Evolutionary conservation across 108 stramenopile species (phyloP).

Genomic region (Schizochytrium sp.): DNA sequence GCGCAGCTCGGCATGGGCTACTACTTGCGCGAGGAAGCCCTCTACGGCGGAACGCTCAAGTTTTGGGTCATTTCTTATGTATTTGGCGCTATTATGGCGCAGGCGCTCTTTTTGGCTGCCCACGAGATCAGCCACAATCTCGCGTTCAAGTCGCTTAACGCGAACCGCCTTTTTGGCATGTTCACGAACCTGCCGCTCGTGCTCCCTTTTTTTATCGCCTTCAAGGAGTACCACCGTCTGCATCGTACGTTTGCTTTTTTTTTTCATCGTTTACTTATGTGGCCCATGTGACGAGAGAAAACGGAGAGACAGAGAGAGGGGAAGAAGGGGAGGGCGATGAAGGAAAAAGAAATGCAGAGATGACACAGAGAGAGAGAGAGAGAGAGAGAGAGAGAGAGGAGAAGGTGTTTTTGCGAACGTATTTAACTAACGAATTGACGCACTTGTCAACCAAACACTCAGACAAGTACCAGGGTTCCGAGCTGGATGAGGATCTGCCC

Average conservation of each 20-base stretch:
- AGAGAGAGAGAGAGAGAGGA: too few relatives aligned
- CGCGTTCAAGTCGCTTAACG: conserved; percentile 52
- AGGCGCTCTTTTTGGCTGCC: conserved; percentile 71
- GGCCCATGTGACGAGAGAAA: too few relatives aligned
- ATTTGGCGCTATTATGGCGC: conserved; percentile 67
- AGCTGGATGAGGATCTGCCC: conserved; percentile 80
- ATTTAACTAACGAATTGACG: too few relatives aligned
- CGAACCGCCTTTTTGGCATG: conserved; percentile 67
- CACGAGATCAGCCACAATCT: conserved; percentile 87
- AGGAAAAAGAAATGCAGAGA: too few relatives aligned
- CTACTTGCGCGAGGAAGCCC: conserved; percentile 46
- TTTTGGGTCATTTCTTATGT: conserved; percentile 43
- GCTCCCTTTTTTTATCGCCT: conserved; percentile 52
- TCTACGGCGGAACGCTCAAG: conserved; percentile 31
- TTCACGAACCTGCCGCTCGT: conserved; percentile 77
- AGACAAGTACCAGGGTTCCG: conserved; percentile 52
- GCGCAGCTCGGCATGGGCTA: conserved; percentile 56
- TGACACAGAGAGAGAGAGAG: too few relatives aligned
- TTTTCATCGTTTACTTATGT: background rate
- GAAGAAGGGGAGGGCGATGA: too few relatives aligned
- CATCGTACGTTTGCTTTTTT: conserved; percentile 63
- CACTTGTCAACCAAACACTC: background rate
- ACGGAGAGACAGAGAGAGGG: too few relatives aligned
- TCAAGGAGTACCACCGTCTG: conserved; percentile 88
- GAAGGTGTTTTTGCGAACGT: too few relatives aligned